Evolutionary conservation across 2,329 filamentous ascomycete genomes (phyloP), one percentile per base, ranked within the genome.

Genomic region (Thyridium curvatum): DNA sequence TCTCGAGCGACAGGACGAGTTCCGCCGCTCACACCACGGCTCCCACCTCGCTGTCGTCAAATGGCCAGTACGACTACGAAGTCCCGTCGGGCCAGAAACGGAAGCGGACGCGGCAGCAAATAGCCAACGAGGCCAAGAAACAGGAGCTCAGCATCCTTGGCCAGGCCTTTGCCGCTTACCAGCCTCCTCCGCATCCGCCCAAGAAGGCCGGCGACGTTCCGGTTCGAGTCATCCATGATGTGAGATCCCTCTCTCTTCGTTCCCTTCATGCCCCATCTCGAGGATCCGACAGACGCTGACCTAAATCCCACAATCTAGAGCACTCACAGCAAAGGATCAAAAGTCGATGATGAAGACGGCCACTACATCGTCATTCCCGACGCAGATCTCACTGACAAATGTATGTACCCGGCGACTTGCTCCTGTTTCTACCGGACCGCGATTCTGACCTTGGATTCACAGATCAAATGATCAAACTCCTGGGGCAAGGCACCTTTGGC

Each of bases 401-500:
- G 90, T 95, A 74, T 61, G 87, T 76, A 18, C 8, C 15, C 28
- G 12, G 26, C 21, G 21, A 26, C 21, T n/a, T 10, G 21, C 21
- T 6, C 10, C 21, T 26, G 21, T 6, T 6, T 26, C 12, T 8
- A 14, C 9, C 14, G 18, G 17, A n/a, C n/a, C n/a, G 14, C 6
- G 12, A 34, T 34, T 8, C 32, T 34, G 13, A 34, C 17, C 12
- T 13, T 46, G 21, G 33, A 29, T 32, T 28, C 14, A 12, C 49
- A 95, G 90, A 97, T 62, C 81, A 86, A 66, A 91, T 98, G 51
- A 72, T 84, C 45, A 89, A 88, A 51, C 74, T 97, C 18, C 82
- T 98, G 12, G 93, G 93, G 16, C 93, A 98, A 65, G 93, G 93
- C 46, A 98, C 93, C 0, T 98, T 98, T 58, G 93, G 93, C 56